Evolutionary conservation across 2,329 filamentous ascomycete genomes (phyloP).

Genomic region (Diaporthe ilicicola): DNA sequence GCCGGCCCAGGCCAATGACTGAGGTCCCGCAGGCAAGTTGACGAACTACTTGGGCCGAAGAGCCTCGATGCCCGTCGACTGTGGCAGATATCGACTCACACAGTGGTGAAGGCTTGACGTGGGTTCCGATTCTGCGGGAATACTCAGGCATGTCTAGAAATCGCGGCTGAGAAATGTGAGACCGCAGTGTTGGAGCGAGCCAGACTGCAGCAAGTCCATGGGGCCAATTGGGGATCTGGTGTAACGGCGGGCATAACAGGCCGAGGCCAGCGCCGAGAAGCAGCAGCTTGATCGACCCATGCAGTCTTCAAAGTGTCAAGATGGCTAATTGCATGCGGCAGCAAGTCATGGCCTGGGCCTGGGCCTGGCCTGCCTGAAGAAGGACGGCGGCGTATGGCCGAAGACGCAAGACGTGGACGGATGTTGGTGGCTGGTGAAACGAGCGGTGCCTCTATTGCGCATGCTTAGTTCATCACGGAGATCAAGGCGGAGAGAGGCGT

Average conservation of each 20-base stretch:
- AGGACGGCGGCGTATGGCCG: not conserved
- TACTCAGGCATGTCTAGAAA: not conserved
- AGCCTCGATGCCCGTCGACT: not conserved
- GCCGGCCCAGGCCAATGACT: not conserved
- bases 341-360: not conserved
- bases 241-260: not conserved
- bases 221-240: slow-evolving; percentile 6
- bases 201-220: not conserved
- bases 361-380: not conserved
- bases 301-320: not conserved
- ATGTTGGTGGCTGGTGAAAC: slow-evolving; percentile 17
- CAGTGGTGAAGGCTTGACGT: not conserved
- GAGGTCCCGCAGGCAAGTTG: not conserved
- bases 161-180: no score
- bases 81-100: not conserved
- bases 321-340: not conserved
- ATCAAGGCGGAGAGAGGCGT: not conserved
- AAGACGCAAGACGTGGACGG: not conserved
- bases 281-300: not conserved
- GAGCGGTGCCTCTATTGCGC: not conserved
- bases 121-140: not conserved
- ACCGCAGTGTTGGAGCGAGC: not conserved
- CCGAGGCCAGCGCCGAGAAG: not conserved
- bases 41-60: not conserved
- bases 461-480: slow-evolving; percentile 1